Base-by-base conservation (phyloP, 2,329 filamentous ascomycete species). In the Diaporthe sp. region DNA sequence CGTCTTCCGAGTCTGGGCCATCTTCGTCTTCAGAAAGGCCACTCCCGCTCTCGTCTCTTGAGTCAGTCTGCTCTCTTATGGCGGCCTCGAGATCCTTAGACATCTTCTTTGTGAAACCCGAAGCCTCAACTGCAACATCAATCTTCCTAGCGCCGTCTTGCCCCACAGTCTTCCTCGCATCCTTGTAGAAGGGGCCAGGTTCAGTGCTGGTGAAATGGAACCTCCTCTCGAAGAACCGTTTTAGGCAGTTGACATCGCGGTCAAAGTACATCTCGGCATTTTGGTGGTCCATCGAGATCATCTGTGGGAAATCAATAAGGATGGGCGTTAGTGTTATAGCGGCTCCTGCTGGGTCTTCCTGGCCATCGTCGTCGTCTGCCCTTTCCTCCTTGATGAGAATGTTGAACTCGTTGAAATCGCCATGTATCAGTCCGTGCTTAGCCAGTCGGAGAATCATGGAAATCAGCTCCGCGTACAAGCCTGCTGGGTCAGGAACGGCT, bases 321-420 rank as follows among this genome's bases (percentile, higher is more conserved):
- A 98, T 91, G 0, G 97, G 97, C 9, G 91, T 92, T 37, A 98
- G 86, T 47, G 84, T 88, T 72, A 94, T 61, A 60, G 73, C 58
- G 34, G 78, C 57, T 55, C 71, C 55, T 67, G 75, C 47, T 47
- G 77, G 2, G 75, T 79, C 58, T 75, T 79, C 60, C 72, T 87
- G 85, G 57, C 83, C 78, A 2, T 83, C 82, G 80, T 88, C 74
- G 12, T 80, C 75, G 13, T 80, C 78, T 28, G 80, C 79, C 72
- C 82, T 87, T 73, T 88, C 91, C 83, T 98, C 96, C 82, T 97
- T 95, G 83, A 99, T 92, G 47, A 99, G 87, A 78, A 99, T 96
- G 84, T 99, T 99, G 89, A 99, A 99, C 84, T 99, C 97, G 87
- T 99, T 99, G 87, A 97, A 99, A 83, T 99, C 97, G 77, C 97